These are phyloP conservation scores for Plasmodium vinckei DNA, from an alignment of 169 alveolate genomes.

Conservation along the genomic window DNA sequence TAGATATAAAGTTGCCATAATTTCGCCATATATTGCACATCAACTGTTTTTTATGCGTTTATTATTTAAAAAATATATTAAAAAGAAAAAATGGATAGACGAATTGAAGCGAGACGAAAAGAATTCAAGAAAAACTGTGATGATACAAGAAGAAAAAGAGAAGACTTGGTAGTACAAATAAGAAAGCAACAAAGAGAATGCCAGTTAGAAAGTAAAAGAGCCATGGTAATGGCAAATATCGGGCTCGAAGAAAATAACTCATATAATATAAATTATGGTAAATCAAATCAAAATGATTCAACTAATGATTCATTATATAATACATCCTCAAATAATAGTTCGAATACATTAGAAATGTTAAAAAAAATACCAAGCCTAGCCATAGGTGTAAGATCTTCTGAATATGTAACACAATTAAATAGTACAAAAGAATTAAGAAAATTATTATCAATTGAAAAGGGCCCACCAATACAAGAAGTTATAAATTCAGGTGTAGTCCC, in stretches of 20 bases:
- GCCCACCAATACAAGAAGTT: conserved; percentile 95
- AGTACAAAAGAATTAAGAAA: conserved; percentile 93
- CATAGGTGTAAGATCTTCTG: conserved; percentile 85
- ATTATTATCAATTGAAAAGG: conserved; percentile 92
- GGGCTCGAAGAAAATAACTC: conserved; percentile 66
- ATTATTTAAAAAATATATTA: background rate
- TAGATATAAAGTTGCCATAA: too few species aligned
- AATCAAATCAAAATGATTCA: conserved; percentile 77
- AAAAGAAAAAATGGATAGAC: conserved; percentile 51
- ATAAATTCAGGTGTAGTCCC: conserved; percentile 97
- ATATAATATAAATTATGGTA: conserved; percentile 52
- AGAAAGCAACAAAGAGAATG: conserved; percentile 92
- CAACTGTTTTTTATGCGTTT: too few species aligned
- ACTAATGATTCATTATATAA: conserved; percentile 58
- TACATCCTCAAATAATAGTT: conserved; percentile 73
- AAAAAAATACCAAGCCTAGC: conserved; percentile 81
- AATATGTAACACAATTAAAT: conserved; percentile 86
- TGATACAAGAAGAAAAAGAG: conserved; percentile 93
- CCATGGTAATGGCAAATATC: conserved; percentile 67
- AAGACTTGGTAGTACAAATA: conserved; percentile 92
- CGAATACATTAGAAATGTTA: conserved; percentile 79
- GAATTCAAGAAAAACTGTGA: conserved; percentile 90
- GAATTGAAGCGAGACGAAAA: conserved; percentile 79
- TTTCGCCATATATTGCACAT: too few species aligned
- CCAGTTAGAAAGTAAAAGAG: conserved; percentile 89